phyloP scores from a whole-genome alignment of 1,139 yeast genomes.

The Spencermartinsiella ligniputridi region DNA sequence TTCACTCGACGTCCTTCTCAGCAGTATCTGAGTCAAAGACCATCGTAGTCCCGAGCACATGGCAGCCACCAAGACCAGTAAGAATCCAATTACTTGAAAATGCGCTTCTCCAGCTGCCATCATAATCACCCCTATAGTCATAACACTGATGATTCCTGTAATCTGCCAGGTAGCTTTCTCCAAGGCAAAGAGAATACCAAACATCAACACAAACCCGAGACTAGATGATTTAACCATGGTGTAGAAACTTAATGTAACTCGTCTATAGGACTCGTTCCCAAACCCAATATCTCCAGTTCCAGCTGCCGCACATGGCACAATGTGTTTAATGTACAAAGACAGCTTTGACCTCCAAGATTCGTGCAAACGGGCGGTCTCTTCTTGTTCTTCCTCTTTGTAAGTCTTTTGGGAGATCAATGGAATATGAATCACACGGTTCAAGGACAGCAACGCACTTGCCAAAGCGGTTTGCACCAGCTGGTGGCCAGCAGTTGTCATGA shows the following conservation, averaged over 20 bases:
- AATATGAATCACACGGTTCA: not conserved
- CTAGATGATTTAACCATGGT: constrained; percentile 91
- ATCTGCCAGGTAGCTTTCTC: constrained; percentile 69
- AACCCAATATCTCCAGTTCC: constrained; percentile 93
- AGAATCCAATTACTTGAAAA: constrained; percentile 50
- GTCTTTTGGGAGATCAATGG: not conserved
- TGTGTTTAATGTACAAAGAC: constrained; percentile 38
- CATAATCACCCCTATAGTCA: constrained; percentile 70
- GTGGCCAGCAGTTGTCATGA: constrained; percentile 78
- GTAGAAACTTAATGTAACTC: constrained; percentile 76
- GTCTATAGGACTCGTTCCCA: constrained; percentile 77
- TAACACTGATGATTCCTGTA: constrained; percentile 61
- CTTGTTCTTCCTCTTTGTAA: not conserved
- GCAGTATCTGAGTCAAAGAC: constrained; percentile 84
- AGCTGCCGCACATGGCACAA: constrained; percentile 82
- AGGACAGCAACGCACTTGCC: constrained; percentile 17
- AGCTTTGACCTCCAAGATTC: constrained; percentile 6
- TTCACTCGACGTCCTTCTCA: constrained; percentile 28
- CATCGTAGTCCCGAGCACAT: constrained; percentile 86
- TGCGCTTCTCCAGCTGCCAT: constrained; percentile 49
- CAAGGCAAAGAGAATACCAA: constrained; percentile 74
- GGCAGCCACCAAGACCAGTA: constrained; percentile 71
- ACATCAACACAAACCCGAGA: constrained; percentile 78
- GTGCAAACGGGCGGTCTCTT: too few species aligned
- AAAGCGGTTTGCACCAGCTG: constrained; percentile 55